A percentile compares a stretch with the other conserved stretches of the same genome.
Evolutionary conservation across 495 filamentous ascomycete species (phyloP).

Genomic region (Penicillium dipodomyicola): DNA sequence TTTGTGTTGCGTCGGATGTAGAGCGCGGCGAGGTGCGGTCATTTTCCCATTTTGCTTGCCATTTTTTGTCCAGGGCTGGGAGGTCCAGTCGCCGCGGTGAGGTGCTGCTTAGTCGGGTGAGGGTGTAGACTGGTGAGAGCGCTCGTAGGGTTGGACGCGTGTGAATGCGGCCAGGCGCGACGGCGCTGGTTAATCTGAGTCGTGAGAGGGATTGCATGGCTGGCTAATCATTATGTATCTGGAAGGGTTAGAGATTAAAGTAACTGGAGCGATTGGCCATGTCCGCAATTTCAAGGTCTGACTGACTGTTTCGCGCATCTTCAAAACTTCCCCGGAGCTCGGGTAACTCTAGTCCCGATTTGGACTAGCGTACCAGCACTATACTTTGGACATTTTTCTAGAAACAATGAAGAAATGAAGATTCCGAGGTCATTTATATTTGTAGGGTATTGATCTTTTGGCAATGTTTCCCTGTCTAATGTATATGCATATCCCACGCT

Average conservation of each 20-base stretch:
- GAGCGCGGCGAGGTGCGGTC: constrained; percentile 14
- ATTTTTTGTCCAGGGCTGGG: constrained; percentile 67
- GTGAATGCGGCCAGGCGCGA: constrained; percentile 26
- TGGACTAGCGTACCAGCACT: constrained; percentile 23
- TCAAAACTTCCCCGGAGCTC: constrained; percentile 28
- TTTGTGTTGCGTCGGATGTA: constrained; percentile 21
- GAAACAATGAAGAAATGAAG: neutral
- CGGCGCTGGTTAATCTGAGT: constrained; percentile 28
- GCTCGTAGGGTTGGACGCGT: constrained; percentile 17
- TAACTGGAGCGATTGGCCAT: constrained; percentile 1
- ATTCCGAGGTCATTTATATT: neutral
- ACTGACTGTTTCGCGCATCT: constrained; percentile 12
- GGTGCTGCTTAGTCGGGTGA: constrained; percentile 27
- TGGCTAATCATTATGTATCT: constrained; percentile 17
- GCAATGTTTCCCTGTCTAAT: neutral
- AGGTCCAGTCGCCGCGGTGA: constrained; percentile 54
- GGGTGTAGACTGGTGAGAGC: constrained; percentile 16
- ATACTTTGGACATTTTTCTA: neutral
- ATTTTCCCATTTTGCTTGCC: constrained; percentile 59
- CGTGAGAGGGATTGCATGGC: constrained; percentile 33
- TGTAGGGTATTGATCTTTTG: neutral
- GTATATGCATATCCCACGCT: neutral
- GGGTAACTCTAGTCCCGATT: constrained; percentile 24
- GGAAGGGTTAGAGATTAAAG: neutral
- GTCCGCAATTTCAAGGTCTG: neutral